Evolutionary conservation across 768 basidiomycete genomes (phyloP), one percentile per base, ranked within the genome.

Genomic region (Galerina marginata): DNA sequence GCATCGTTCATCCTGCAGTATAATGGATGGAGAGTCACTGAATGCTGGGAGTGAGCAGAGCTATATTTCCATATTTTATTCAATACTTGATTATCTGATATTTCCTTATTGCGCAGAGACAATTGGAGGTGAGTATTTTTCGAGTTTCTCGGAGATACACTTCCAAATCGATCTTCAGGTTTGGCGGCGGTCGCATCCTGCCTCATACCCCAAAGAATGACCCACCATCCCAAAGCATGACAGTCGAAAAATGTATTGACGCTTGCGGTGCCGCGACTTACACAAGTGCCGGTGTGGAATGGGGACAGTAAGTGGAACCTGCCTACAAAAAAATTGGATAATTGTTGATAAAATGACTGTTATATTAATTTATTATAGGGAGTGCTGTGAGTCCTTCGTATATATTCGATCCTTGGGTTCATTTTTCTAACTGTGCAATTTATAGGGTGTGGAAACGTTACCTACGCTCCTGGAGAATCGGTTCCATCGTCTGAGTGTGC

Each of bases 151-250:
- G 6, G 25, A 2, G 25, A n/a, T n/a, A 10, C 15, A 9, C 26
- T 20, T 20, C 29, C 43, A 42, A 54, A 9, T 43, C 26, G 16
- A 33, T 14, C n/a, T 10, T n/a, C 42, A 54, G 53, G 1, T 44
- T 44, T 23, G 59, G 59, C 6, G 59, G 59, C 16, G 12, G 38
- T 23, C 53, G 59, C 16, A 29, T 47, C 42, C 56, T 62, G 42
- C 61, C 61, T 33, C 45, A 62, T 36, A 39, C 39, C 9, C 61
- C 61, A 15, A 9, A 7, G 3, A 38, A 53, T 16, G 36, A 53
- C 12, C 61, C 61, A n/a, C 56, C 61, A 20, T 40, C 61, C 6
- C 50, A 44, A n/a, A 62, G 61, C 38, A 62, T 62, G 61, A 62
- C 55, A 3, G 61, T 62, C 4, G 61, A 62, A n/a, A 54, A 58